Conservation (phyloP, 1,139 yeast genomes). For the Diutina sp. region DNA sequence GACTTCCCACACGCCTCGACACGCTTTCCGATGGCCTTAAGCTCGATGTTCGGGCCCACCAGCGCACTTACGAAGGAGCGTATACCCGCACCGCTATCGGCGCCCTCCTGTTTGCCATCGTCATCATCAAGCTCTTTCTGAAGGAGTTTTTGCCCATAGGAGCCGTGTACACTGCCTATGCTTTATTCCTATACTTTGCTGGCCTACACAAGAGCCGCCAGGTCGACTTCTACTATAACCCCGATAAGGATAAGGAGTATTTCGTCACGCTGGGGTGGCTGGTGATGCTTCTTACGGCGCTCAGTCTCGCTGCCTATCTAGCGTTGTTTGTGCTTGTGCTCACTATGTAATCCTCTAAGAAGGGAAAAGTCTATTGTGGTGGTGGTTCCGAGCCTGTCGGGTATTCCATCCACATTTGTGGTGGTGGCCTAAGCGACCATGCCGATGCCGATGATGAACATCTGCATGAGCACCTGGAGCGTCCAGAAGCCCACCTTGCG, state of each 20-base stretch:
- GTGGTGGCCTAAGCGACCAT: conserved; percentile 6
- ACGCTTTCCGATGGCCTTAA: conserved; percentile 24
- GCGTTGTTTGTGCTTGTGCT: conserved; percentile 29
- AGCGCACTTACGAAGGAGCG: conserved; percentile 51
- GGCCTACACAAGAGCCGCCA: conserved; percentile 33
- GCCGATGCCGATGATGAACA: conserved; percentile 72
- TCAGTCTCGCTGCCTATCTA: conserved; percentile 34
- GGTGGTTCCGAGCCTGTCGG: neutral
- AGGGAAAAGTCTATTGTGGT: neutral
- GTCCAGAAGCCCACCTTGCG: conserved; percentile 91
- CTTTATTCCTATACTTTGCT: conserved; percentile 32
- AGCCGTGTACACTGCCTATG: conserved; percentile 38
- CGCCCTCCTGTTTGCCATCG: conserved; percentile 22
- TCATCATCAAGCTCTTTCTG: conserved; percentile 37
- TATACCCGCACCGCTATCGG: conserved; percentile 42
- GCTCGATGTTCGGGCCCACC: conserved; percentile 46
- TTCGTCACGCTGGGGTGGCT: conserved; percentile 40
- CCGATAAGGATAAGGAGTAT: conserved; percentile 23
- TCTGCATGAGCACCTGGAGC: conserved; percentile 68
- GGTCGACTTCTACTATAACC: conserved; percentile 35
- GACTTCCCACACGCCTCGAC: conserved; percentile 3
- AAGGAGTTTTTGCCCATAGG: conserved; percentile 42
- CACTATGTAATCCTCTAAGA: neutral
- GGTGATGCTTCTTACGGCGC: conserved; percentile 26
- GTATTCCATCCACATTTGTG: neutral